Evolutionary conservation across 2,329 filamentous ascomycete species (phyloP), one percentile per base, ranked within the genome.

Genomic region (Botrytis fabae): DNA sequence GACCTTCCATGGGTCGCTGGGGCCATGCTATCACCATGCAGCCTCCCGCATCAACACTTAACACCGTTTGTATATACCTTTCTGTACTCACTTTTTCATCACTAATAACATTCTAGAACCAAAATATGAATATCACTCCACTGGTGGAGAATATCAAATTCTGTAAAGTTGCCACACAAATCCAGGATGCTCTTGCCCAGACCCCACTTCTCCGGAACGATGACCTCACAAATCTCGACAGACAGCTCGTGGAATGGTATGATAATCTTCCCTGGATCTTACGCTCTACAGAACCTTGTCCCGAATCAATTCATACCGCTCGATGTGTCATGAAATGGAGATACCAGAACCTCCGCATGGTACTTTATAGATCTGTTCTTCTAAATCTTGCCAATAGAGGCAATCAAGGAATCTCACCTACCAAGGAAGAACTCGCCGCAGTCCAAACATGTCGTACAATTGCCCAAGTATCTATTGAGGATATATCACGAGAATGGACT

Each of bases 251-350:
- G 51, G 88, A 86, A 77, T 95, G 93, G 93, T 90, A 92, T 81
- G 88, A 89, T 72, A 89, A 87, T 68, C 86, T 94, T 1, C 92
- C 92, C 7, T 88, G 88, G 84, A 84, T 92, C 22, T 84, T 92
- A 48, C 85, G 88, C 76, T 87, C 89, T 32, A 87, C 84, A 18
- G 90, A 93, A 72, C 88, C 90, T 16, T 93, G 91, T 79, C 89
- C 91, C 0, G 90, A 93, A 76, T 89, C 91, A 2, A 86, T 94
- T 28, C 89, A 89, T 75, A 91, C 91, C 66, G 89, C 91, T 0
- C 87, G 92, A 69, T 89, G 89, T 75, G 88, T 94, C 77, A 93
- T 94, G 90, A 92, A 93, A 81, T 95, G 92, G 93, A 88, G 92
- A 22, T 95, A 93, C 80, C 90, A 93, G 79, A 94, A 93, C 77